A percentile compares a stretch with the other conserved stretches of the same genome.
These are phyloP conservation scores for Aspergillus avenaceus DNA, from an alignment of 495 filamentous ascomycete genomes.

Conservation along the genomic window DNA sequence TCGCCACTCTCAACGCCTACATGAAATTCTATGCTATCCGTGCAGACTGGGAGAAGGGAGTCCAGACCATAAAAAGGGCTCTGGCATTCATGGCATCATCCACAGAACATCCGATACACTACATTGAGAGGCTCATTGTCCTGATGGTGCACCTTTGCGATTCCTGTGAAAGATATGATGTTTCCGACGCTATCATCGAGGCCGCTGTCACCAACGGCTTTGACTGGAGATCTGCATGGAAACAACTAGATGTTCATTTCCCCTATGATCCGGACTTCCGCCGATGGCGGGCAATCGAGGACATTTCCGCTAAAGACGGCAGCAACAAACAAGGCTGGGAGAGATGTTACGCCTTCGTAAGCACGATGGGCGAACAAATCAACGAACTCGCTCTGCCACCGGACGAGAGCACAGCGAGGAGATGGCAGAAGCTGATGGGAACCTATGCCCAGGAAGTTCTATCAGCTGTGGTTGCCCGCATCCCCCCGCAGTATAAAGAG, in stretches of 20 bases:
- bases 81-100: constrained; percentile 35
- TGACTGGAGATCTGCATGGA: constrained; percentile 17
- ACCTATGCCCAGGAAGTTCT: constrained; percentile 26
- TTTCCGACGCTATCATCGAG: constrained; percentile 30
- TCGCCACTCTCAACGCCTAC: constrained; percentile 33
- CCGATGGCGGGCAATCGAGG: constrained; percentile 28
- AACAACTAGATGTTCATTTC: constrained; percentile 26
- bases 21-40: constrained; percentile 38
- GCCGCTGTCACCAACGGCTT: constrained; percentile 39
- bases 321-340: constrained; percentile 25
- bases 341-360: constrained; percentile 34
- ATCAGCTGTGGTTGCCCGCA: constrained; percentile 15
- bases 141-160: constrained; percentile 41
- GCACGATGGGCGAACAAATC: constrained; percentile 23
- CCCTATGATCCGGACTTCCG: constrained; percentile 17
- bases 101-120: constrained; percentile 18
- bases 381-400: constrained; percentile 17
- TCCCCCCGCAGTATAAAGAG: constrained; percentile 1
- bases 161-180: constrained; percentile 25
- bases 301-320: constrained; percentile 9
- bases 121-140: constrained; percentile 31
- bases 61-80: constrained; percentile 28
- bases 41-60: constrained; percentile 34
- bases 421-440: constrained; percentile 20
- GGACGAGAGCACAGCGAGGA: constrained; percentile 8